A percentile compares a stretch with the other conserved stretches of the same genome.
Conservation (phyloP, 257 asterid genomes). For the Solanum pinnatisectum region DNA sequence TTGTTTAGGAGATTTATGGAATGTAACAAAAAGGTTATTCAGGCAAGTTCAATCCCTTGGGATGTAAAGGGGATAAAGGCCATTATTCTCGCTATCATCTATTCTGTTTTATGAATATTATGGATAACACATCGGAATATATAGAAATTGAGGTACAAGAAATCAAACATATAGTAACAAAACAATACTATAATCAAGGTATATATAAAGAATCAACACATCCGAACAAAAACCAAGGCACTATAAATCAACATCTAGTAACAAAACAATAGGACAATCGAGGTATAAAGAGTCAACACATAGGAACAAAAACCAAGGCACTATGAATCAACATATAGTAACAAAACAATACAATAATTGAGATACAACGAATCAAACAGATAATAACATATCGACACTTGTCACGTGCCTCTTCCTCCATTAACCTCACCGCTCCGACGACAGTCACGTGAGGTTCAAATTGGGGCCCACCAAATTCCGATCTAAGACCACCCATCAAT, state of each 20-base stretch:
- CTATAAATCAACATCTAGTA: no score
- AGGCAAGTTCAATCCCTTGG: not conserved
- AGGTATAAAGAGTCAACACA: not conserved
- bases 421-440: conserved; percentile 59
- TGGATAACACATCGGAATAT: no score
- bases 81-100: not conserved
- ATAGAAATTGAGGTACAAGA: no score
- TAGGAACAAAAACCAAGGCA: no score
- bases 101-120: not conserved
- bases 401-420: conserved; percentile 71
- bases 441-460: conserved; percentile 95
- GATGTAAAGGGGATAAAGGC: not conserved
- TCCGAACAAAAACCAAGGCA: no score
- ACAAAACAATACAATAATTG: no score
- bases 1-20: not conserved
- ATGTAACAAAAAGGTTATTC: not conserved
- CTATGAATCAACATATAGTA: no score
- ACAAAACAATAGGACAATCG: no score
- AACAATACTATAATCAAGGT: no score
- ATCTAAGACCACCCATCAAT: conserved; percentile 67
- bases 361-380: no score
- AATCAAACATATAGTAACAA: no score
- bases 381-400: conserved; percentile 10
- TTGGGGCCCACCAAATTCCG: conserved; percentile 71
- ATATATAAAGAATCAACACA: no score